Base-by-base conservation (phyloP, 2,329 filamentous ascomycete species). In the Trichophaea hybrida region DNA sequence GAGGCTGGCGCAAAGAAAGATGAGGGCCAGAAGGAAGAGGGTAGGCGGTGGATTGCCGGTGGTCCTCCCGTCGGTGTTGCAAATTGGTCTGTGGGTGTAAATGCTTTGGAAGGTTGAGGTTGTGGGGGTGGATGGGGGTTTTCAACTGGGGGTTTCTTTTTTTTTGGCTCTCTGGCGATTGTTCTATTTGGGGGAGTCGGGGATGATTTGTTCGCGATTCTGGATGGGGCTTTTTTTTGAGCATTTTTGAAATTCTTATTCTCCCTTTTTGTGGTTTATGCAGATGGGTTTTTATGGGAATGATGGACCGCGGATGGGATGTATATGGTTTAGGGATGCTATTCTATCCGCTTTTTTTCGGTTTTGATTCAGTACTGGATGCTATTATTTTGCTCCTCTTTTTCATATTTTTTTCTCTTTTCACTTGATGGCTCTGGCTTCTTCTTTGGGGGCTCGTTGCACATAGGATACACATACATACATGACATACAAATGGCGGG, bases 371-470 rank as follows among this genome's bases (percentile, higher is more conserved):
- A 13, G 38, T 43, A 13, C 12, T 13, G 34, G 53, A 12, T 32
- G 32, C 34, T 55, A 43, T 55, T 55, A 2, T 55, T 55, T 55
- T 55, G 6, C 24, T 43, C n/a, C 4, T 55, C 13, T 38, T 43
- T 38, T 55, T n/a, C n/a, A n/a, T n/a, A n/a, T n/a, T n/a, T 15
- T 55, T 2, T 7, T 4, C 43, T 55, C 43, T 40, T 40, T 55
- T 55, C 15, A 55, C 7, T 55, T 35, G 12, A n/a, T 50, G 10
- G 10, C 24, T 50, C 8, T 50, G 38, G 15, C 15, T 43, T 43
- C 10, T 12, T 43, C 15, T 43, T 43, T 12, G 10, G 38, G 38
- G 38, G 38, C 10, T 15, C 38, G 38, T 12, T 43, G 38, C 15
- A 24, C 24, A 24, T 24, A 24, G 24, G 24, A 24, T 24, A 24